Base-by-base conservation (phyloP, 306 rosid genomes). In the Prunus davidiana region DNA sequence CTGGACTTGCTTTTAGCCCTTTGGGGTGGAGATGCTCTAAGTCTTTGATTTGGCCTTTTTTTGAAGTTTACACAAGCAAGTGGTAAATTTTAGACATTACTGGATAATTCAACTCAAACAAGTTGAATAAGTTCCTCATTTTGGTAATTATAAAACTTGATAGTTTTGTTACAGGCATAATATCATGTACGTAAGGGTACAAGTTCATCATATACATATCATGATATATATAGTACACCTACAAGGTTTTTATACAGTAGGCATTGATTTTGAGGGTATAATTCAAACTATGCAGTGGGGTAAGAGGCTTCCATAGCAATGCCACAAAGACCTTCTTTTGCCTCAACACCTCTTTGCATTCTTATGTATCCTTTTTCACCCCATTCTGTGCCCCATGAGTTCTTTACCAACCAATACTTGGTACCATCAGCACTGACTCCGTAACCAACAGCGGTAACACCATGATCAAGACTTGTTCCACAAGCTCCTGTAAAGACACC, bases 281-380 rank as follows among this genome's bases (percentile, higher is more conserved):
- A 22, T 57, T 22, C 63, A 57, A 22, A 22, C 73, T 55, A 82
- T 34, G 79, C 84, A 25, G 82, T 87, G 3, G 88, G 86, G 43
- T 79, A 87, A 58, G 90, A 84, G 11, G 87, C 84, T 46, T 64
- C 74, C 85, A 78, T 80, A 8, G 85, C 84, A 10, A 86, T 84
- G 57, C 90, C 86, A 62, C 80, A 79, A 0, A 76, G 75, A 47
- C 84, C 87, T 81, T 81, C 79, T 0, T 20, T 3, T 13, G 86
- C 77, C 61, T 10, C 63, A 3, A 81, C 64, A 32, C 63, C 82
- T 65, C 83, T 78, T 45, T 80, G 78, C 81, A 85, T 82, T 12
- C 75, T 82, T 19, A 79, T 77, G 61, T 86, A 86, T 0, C 81
- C 89, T n/a, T 77, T 28, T 78, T 86, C 87, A 27, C 87, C 89